Base-by-base conservation (phyloP, 176 grass and related monocot species). In the Hordeum marinum region DNA sequence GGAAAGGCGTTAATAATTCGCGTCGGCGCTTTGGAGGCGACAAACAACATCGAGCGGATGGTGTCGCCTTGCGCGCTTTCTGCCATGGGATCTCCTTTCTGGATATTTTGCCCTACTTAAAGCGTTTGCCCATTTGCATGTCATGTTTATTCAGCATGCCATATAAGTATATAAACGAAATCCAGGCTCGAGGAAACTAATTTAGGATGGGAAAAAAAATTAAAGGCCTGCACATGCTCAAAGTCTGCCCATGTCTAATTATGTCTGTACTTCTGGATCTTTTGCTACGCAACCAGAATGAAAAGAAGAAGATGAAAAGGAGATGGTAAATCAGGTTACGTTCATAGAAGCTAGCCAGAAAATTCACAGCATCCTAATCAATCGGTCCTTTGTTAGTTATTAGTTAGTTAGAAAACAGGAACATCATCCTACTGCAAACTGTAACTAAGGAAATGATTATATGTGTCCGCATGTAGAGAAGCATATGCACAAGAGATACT, bases 51-150 rank as follows among this genome's bases (percentile, higher is more conserved):
- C 24, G 32, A 79, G 59, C 48, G 48, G 68, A 48, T 79, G 60
- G 80, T 83, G 54, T 76, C 65, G 46, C 45, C 82, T 63, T 59
- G 35, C 48, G 82, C 77, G 18, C 75, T 87, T 87, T 90, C 84
- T 80, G 84, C 89, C 80, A 80, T 76, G 79, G 84, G 84, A 87
- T 79, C 84, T 85, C 73, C 79, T 78, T 86, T 87, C 23, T 43
- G 75, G 80, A 87, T 90, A 83, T 79, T 73, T 89, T 83, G 79
- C 60, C 42, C 45, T 74, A 36, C 80, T 58, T 41, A 73, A 85
- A 75, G 75, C 72, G 41, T 60, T 48, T 79, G 42, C 63, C 70
- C 54, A 42, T 50, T 43, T 68, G 76, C 81, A 80, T 87, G 72
- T 26, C 37, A 29, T 74, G 74, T 83, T 83, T 80, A 61, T 79